Evolutionary conservation across 176 grass and related monocot species (phyloP), one percentile per base, ranked within the genome.

Genomic region (Carex kokanica): DNA sequence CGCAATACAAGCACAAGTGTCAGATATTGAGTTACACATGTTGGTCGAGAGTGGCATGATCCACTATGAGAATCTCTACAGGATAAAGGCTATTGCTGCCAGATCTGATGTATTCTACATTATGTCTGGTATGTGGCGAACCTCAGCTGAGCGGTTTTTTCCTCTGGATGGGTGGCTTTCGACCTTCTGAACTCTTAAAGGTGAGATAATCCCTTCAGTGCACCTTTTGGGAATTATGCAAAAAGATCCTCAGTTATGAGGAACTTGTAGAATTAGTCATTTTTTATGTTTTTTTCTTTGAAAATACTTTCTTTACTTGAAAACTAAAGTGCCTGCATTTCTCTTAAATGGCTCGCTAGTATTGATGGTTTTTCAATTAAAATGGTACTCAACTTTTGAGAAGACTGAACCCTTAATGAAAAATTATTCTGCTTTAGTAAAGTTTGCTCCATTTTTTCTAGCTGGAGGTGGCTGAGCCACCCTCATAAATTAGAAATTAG

Each of bases 151-250:
- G 84, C 86, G 97, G 25, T 99, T 99, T 86, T n/a, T 99, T 99
- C 69, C 83, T 99, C 32, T 99, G 97, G 97, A 92, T 96, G 88
- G 97, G 97, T 38, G 97, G 97, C 13, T 99, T 99, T 86, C 91
- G 93, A 71, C 97, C 97, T 32, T 99, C 97, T 47, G 97, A 99
- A 57, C 89, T 99, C 65, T 88, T 99, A 80, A 99, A 99, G 91
- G 95, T 91, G 73, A 77, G 72, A 56, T 78, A 78, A 78, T 53
- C 24, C 24, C 18, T 78, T 78, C 7, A 77, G 24, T 54, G 8
- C 24, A 56, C 15, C 43, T 81, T 62, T 14, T 16, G 16, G 32
- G 32, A 21, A 51, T 74, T 27, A 27, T 74, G 47, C 71, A 52
- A 74, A 72, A 70, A 27, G 43, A 51, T 74, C 21, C 12, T 43